Evolutionary conservation across 345 rosid species (phyloP).

Genomic region (Rubroshorea leprosula): DNA sequence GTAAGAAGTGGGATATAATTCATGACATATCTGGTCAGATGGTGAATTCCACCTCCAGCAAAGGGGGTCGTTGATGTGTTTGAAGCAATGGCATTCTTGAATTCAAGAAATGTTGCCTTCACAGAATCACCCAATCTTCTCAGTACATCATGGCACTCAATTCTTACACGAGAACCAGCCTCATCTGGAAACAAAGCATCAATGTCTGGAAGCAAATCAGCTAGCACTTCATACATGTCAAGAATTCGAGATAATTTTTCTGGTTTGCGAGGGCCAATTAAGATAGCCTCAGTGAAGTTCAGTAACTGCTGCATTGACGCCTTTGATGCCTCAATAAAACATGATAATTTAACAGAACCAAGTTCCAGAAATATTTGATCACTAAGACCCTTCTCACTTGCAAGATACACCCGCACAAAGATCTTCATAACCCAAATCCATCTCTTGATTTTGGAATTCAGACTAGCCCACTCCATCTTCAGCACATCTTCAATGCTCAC

Average conservation of each 20-base stretch:
- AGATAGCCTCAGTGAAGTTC: constrained; percentile 79
- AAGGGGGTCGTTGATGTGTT: constrained; percentile 48
- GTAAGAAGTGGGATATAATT: constrained; percentile 60
- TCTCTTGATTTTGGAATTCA: constrained; percentile 78
- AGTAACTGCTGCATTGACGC: constrained; percentile 66
- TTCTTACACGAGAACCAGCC: constrained; percentile 42
- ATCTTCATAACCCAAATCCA: constrained; percentile 71
- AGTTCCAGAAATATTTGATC: constrained; percentile 60
- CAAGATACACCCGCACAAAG: constrained; percentile 61
- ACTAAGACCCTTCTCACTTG: constrained; percentile 61
- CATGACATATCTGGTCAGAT: constrained; percentile 74
- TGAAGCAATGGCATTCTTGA: constrained; percentile 64
- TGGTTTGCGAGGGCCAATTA: constrained; percentile 67
- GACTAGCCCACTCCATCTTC: constrained; percentile 66
- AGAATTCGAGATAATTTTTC: constrained; percentile 69
- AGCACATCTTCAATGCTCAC: constrained; percentile 80
- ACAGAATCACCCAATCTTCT: constrained; percentile 60
- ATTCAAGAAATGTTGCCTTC: constrained; percentile 60
- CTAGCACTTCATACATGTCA: constrained; percentile 76
- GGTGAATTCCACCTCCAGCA: constrained; percentile 73
- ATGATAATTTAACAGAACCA: constrained; percentile 30
- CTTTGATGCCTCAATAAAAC: constrained; percentile 74
- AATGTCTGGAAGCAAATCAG: constrained; percentile 59
- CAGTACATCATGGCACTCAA: constrained; percentile 53
- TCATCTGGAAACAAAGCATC: constrained; percentile 46